phyloP scores from a whole-genome alignment of 331 rosid species.

The Dryas integrifolia region DNA sequence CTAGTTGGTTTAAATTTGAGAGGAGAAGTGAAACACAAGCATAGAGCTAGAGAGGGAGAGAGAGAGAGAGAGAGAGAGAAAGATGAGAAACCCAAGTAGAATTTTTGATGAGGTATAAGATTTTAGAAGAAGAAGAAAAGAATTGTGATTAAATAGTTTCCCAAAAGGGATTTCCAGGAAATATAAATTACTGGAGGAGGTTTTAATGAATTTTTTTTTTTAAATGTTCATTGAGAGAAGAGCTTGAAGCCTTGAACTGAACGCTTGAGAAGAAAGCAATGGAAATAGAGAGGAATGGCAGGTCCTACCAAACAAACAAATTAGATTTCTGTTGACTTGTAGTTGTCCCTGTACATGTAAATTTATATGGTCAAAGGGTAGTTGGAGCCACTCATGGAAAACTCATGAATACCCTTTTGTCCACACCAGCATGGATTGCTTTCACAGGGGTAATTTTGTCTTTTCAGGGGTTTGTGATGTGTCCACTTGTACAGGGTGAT shows the following conservation, averaged over 20 bases:
- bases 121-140: neutral
- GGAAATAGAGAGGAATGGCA: constrained; percentile 31
- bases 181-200: neutral
- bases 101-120: neutral
- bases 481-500: neutral
- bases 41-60: neutral
- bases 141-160: constrained; percentile 23
- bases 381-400: constrained; percentile 1
- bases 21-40: neutral
- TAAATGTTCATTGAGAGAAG: constrained; percentile 10
- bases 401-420: neutral
- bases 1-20: neutral
- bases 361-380: constrained; percentile 12
- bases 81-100: constrained; percentile 14
- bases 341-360: constrained; percentile 14
- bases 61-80: neutral
- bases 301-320: constrained; percentile 43
- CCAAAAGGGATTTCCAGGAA: constrained; percentile 14
- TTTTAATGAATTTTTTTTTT: neutral
- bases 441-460: neutral
- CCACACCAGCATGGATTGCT: rapidly evolving
- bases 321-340: constrained; percentile 31
- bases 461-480: neutral
- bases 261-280: constrained; percentile 9
- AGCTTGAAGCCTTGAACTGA: constrained; percentile 18